Conservation (phyloP, 2,329 filamentous ascomycete genomes). For the Aspergillus fijiensis region DNA sequence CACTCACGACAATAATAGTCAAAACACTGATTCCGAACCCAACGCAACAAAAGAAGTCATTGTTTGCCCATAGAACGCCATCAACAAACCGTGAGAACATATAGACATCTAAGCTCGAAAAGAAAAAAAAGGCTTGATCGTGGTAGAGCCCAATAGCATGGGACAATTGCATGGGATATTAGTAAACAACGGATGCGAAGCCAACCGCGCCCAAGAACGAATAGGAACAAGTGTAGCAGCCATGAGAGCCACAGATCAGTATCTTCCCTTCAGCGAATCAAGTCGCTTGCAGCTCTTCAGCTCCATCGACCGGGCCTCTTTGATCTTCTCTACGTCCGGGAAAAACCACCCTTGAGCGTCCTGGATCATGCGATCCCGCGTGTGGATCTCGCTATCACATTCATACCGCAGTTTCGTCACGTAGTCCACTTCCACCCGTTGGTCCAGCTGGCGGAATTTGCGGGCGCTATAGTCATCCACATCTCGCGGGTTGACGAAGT, state of each 20-base stretch:
- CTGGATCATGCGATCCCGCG: conserved; percentile 67
- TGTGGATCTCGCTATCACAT: conserved; percentile 72
- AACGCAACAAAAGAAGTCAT: not conserved
- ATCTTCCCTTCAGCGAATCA: conserved; percentile 49
- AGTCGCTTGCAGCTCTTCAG: conserved; percentile 61
- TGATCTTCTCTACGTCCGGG: conserved; percentile 75
- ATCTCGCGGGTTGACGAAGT: conserved; percentile 80
- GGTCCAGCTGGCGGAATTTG: conserved; percentile 74
- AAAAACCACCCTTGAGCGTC: conserved; percentile 87
- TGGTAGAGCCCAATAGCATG: not conserved
- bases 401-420: conserved; percentile 65
- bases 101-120: conserved; percentile 16
- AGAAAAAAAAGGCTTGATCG: not conserved
- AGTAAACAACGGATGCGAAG: not conserved
- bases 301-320: conserved; percentile 62
- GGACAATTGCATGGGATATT: conserved; percentile 11
- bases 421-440: conserved; percentile 71
- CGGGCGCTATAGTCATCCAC: conserved; percentile 66
- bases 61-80: conserved; percentile 17
- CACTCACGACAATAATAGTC: conserved; percentile 17
- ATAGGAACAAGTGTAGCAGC: conserved; percentile 5
- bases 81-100: conserved; percentile 13
- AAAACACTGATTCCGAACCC: conserved; percentile 8
- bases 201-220: not conserved
- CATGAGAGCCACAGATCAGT: conserved; percentile 22